Base-by-base conservation (phyloP, 768 basidiomycete genomes). In the Pulveroboletus frians region DNA sequence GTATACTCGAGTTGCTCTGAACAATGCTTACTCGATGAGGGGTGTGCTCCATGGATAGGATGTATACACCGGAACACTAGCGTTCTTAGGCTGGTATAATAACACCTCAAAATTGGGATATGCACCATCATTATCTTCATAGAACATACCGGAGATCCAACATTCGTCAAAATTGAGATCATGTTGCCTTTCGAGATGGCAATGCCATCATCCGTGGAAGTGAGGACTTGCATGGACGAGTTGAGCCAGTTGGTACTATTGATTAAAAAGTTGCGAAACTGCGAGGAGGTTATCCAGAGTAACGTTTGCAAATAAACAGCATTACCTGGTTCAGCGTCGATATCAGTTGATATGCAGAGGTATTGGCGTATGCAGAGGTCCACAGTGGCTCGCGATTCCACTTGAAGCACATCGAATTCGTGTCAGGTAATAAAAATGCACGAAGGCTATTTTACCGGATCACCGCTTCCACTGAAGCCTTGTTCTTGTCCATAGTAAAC, bases 401-500 rank as follows among this genome's bases (percentile, higher is more conserved):
- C 83, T 86, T 32, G 29, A 9, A 55, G 43, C 39, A 44, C 41
- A 47, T 40, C 29, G 20, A 31, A 23, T 47, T 14, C 42, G 44
- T 43, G 40, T 32, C 43, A 23, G 15, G 30, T 2, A 31, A 11
- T 14, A 11, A n/a, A 31, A 27, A 10, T n/a, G 15, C 6, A 20
- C 4, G 4, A 7, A 4, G 14, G 20, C 23, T 20, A 27, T 58
- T 76, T 56, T 64, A 86, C 83, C 31, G 88, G 88, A 58, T 90
- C 87, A 8, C 64, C 67, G 58, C 67, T 69, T 30, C 88, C 88
- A 47, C 67, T 70, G 63, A 86, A 83, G 35, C 74, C 69, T 62
- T 89, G 88, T 58, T 90, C 88, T 66, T 87, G 85, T 2, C 88
- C 88, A 52, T 88, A 87, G 63, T 90, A 91, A 10, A 88, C 77